Percentiles rank a stretch among this genome's conserved stretches.
phyloP scores from a whole-genome alignment of 768 basidiomycete species.

The Imleria badia region DNA sequence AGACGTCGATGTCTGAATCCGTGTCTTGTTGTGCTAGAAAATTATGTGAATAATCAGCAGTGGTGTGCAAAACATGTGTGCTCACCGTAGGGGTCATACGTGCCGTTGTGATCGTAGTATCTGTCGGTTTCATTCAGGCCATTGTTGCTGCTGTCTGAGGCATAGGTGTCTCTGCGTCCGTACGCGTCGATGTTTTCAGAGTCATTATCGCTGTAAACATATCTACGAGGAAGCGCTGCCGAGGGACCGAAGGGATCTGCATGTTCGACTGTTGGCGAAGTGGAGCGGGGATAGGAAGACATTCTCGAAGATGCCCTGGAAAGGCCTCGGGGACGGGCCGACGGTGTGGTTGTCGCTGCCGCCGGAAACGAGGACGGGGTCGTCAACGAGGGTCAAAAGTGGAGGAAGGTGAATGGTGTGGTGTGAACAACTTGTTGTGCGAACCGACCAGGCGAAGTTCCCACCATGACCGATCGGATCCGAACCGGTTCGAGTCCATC shows the following conservation, averaged over 20 bases:
- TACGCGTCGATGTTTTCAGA: conserved; percentile 66
- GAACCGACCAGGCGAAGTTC: conserved; percentile 23
- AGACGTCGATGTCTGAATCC: conserved; percentile 78
- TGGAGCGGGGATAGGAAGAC: conserved; percentile 56
- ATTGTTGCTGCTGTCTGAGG: conserved; percentile 68
- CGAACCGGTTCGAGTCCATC: conserved; percentile 23
- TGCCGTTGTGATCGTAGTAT: conserved; percentile 64
- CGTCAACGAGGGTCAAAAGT: conserved; percentile 1
- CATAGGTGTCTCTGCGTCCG: conserved; percentile 64
- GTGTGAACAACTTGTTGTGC: conserved; percentile 19
- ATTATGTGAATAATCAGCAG: conserved; percentile 7
- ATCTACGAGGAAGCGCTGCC: conserved; percentile 38
- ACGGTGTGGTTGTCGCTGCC: conserved; percentile 17
- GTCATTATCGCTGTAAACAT: conserved; percentile 72
- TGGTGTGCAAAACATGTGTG: background rate
- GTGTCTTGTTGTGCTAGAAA: conserved; percentile 71
- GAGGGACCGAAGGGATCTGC: conserved; percentile 62
- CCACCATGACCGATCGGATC: conserved; percentile 23
- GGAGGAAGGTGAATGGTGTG: conserved; percentile 6
- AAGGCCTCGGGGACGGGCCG: conserved; percentile 15
- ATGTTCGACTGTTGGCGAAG: conserved; percentile 60
- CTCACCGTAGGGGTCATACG: conserved; percentile 66
- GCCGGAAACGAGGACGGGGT: conserved; percentile 1
- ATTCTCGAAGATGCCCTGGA: conserved; percentile 23
- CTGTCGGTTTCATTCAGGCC: conserved; percentile 42